Conservation (phyloP, 2,329 filamentous ascomycete genomes). For the Pseudocercospora vitis region DNA sequence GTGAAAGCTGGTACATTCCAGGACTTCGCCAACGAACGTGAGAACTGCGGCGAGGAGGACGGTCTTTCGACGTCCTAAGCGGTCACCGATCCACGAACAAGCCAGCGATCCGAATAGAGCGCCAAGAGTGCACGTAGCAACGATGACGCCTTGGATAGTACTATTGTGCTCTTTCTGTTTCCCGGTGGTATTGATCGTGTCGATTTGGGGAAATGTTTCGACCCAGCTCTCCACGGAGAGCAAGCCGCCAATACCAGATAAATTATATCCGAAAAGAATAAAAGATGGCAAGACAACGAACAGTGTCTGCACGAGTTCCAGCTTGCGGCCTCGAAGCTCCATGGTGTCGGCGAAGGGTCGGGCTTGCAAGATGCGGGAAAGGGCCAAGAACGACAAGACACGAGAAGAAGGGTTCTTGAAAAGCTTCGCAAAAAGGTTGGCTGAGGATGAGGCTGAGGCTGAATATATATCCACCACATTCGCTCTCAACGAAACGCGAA, state of each 20-base stretch:
- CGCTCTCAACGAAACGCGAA: slow-evolving; percentile 10
- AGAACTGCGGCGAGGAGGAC: slow-evolving; percentile 45
- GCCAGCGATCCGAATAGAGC: slow-evolving; percentile 50
- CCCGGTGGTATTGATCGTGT: slow-evolving; percentile 46
- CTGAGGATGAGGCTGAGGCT: slow-evolving; percentile 1
- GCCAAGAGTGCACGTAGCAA: slow-evolving; percentile 48
- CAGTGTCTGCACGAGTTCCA: slow-evolving; percentile 36
- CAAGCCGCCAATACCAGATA: slow-evolving; percentile 53
- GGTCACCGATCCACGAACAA: slow-evolving; percentile 49
- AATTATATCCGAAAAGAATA: slow-evolving; percentile 55
- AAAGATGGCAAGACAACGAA: slow-evolving; percentile 46
- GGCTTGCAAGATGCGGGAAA: slow-evolving; percentile 5
- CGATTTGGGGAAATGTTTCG: slow-evolving; percentile 51
- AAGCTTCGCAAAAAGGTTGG: slow-evolving; percentile 13
- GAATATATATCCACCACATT: slow-evolving; percentile 11
- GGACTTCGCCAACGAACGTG: slow-evolving; percentile 46
- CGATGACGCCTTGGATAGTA: slow-evolving; percentile 48
- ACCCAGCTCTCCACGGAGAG: slow-evolving; percentile 43
- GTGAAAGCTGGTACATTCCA: slow-evolving; percentile 49
- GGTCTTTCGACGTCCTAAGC: slow-evolving; percentile 47
- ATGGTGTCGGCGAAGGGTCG: slow-evolving; percentile 17
- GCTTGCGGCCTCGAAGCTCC: slow-evolving; percentile 26
- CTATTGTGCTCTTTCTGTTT: slow-evolving; percentile 46
- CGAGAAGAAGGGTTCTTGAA: too few species aligned
- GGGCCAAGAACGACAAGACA: slow-evolving; percentile 16